Conservation (phyloP, 345 rosid species). For the Ceriops tagal region DNA sequence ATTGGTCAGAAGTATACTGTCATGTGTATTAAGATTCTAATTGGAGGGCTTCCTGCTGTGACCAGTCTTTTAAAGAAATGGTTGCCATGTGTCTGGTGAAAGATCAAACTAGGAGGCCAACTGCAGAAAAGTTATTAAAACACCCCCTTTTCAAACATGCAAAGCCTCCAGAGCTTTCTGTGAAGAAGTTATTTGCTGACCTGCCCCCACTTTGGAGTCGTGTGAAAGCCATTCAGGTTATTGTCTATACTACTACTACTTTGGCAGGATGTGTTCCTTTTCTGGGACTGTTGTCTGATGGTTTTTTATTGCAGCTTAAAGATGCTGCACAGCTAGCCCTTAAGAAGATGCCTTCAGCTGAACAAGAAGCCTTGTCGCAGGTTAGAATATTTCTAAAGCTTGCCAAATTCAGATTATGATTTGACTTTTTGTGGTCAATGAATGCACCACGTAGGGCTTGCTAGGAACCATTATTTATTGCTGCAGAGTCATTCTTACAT, state of each 20-base stretch:
- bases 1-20: slow-evolving; percentile 5
- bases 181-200: slow-evolving; percentile 68
- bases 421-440: neutral
- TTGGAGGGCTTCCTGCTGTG: slow-evolving; percentile 83
- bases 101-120: slow-evolving; percentile 97
- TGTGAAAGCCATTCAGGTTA: slow-evolving; percentile 93
- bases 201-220: slow-evolving; percentile 91
- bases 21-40: slow-evolving; percentile 52
- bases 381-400: slow-evolving; percentile 33
- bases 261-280: slow-evolving; percentile 18
- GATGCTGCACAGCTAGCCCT: slow-evolving; percentile 93
- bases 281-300: slow-evolving; percentile 13
- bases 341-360: slow-evolving; percentile 94
- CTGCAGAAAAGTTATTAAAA: slow-evolving; percentile 88
- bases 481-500: too few relatives aligned
- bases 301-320: slow-evolving; percentile 58
- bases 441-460: neutral
- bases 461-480: too few relatives aligned
- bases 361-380: slow-evolving; percentile 93
- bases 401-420: neutral
- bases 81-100: slow-evolving; percentile 99
- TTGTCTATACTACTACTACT: slow-evolving; percentile 14
- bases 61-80: slow-evolving; percentile 99
- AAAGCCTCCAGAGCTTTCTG: slow-evolving; percentile 83
- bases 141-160: slow-evolving; percentile 90